phyloP scores from a whole-genome alignment of 2,329 filamentous ascomycete species.

The Zasmidium cellare region DNA sequence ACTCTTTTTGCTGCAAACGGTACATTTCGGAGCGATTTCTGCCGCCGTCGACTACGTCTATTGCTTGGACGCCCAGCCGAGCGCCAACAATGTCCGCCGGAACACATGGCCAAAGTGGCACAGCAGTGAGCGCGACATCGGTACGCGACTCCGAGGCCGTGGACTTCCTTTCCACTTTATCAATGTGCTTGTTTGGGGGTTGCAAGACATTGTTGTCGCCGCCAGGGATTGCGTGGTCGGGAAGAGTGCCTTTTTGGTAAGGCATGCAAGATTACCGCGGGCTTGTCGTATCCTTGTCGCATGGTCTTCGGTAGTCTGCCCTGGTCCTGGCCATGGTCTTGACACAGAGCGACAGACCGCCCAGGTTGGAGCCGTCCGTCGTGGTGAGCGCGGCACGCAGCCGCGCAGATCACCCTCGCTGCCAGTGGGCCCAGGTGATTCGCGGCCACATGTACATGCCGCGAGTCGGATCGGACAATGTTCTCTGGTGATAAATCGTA shows the following conservation, averaged over 20 bases:
- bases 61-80: no score
- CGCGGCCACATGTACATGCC: no score
- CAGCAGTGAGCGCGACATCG: not conserved
- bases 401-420: not conserved
- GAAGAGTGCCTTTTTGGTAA: not conserved
- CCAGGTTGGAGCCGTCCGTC: not conserved
- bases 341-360: not conserved
- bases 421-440: not conserved
- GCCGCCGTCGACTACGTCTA: no score
- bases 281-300: not conserved
- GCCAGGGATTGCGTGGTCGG: not conserved
- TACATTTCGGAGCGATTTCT: no score
- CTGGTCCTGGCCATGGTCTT: not conserved
- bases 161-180: not conserved
- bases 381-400: not conserved
- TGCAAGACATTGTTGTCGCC: not conserved
- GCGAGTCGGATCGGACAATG: not conserved
- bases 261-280: not conserved
- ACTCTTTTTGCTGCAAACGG: no score
- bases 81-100: not conserved
- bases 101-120: not conserved
- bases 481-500: not conserved
- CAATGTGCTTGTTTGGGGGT: not conserved
- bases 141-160: not conserved
- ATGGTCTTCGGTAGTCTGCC: not conserved